Evolutionary conservation across 192 early-diverging fungal genomes (phyloP).

Genomic region (Backusella mclennaniae): DNA sequence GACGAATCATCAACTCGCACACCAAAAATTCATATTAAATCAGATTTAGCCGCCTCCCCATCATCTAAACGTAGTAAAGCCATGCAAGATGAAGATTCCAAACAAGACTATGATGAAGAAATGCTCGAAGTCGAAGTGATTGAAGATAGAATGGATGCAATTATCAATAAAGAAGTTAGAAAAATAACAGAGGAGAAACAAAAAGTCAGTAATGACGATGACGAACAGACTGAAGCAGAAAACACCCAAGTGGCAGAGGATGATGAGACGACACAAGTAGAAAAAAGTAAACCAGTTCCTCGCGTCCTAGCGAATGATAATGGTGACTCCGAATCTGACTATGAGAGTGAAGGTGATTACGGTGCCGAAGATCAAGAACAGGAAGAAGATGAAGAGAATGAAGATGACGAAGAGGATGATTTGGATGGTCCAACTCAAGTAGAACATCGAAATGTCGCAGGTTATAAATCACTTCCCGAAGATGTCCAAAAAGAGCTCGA

Average conservation of each 20-base stretch:
- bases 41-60: background rate
- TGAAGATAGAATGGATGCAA: background rate
- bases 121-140: conserved; percentile 3
- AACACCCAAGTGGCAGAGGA: background rate
- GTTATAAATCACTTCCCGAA: background rate
- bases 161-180: background rate
- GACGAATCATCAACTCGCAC: background rate
- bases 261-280: background rate
- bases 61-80: background rate
- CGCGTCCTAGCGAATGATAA: background rate
- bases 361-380: background rate
- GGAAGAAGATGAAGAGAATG: conserved; percentile 22
- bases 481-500: background rate
- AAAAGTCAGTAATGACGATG: too few species aligned
- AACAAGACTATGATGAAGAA: conserved; percentile 29
- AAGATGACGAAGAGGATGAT: conserved; percentile 28
- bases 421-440: background rate
- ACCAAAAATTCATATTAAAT: background rate
- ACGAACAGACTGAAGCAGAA: background rate
- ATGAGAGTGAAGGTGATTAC: background rate
- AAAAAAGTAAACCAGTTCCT: background rate
- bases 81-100: background rate
- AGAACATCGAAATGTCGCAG: background rate
- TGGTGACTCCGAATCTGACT: background rate
- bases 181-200: background rate